Percentiles rank a stretch among this genome's conserved stretches.
Evolutionary conservation across 2,329 filamentous ascomycete species (phyloP).

Genomic region (Hypoxylon sp.): DNA sequence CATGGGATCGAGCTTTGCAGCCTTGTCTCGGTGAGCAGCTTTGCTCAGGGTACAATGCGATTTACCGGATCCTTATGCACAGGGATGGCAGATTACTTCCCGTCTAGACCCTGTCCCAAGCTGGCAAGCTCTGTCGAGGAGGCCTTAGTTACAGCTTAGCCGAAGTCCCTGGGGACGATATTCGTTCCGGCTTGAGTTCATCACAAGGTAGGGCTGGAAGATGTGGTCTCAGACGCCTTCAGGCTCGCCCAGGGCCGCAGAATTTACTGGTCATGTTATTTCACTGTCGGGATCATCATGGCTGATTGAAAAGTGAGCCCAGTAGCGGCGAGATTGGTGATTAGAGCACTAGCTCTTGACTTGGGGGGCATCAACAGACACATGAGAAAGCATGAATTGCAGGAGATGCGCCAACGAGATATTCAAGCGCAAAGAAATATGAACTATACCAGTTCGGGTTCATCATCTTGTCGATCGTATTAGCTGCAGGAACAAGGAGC

Average conservation of each 20-base stretch:
- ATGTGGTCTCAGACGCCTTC: neutral
- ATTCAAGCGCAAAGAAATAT: neutral
- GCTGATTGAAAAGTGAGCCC: neutral
- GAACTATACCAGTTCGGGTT: neutral
- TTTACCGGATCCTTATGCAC: constrained; percentile 18
- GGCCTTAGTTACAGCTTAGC: constrained; percentile 24
- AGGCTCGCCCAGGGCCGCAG: constrained; percentile 16
- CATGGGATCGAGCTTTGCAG: constrained; percentile 9
- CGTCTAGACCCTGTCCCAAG: constrained; percentile 20
- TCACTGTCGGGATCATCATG: neutral
- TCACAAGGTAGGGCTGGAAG: constrained; percentile 27
- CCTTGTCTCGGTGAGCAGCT: constrained; percentile 23
- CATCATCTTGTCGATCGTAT: constrained; percentile 10
- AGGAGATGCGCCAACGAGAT: neutral
- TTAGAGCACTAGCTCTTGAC: neutral
- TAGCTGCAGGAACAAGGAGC: constrained; percentile 10
- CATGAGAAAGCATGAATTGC: constrained; percentile 10
- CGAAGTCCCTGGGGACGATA: constrained; percentile 20
- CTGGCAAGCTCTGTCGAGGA: constrained; percentile 23
- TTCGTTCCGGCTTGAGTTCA: constrained; percentile 19
- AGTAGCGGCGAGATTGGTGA: neutral
- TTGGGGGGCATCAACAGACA: neutral
- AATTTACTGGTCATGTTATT: constrained; percentile 27
- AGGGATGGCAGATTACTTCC: constrained; percentile 23
- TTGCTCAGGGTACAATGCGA: constrained; percentile 19